Conservation (phyloP, 140 eudicot genomes). For the Erigeron philadelphicus region DNA sequence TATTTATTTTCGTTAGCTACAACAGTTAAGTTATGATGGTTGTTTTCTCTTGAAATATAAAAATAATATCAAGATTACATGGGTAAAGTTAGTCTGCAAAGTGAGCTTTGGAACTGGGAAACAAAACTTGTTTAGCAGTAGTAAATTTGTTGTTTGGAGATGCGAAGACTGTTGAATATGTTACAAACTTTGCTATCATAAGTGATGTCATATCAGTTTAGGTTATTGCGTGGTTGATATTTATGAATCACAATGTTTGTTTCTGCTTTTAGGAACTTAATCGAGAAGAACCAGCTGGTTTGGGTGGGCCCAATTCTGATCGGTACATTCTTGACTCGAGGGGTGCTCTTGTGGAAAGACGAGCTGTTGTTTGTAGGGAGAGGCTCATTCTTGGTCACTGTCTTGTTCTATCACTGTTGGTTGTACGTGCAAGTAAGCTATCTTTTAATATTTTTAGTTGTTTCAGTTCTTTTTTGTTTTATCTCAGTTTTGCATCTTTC, state of each 20-base stretch:
- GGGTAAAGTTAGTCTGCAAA: no score
- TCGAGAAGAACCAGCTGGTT: conserved; percentile 88
- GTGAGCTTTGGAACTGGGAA: no score
- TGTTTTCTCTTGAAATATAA: no score
- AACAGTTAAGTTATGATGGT: no score
- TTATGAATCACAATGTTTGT: conserved; percentile 15
- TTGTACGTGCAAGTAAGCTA: conserved; percentile 85
- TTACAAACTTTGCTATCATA: conserved; percentile 3
- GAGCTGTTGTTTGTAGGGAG: conserved; percentile 91
- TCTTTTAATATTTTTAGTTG: not conserved
- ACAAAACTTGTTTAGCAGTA: no score
- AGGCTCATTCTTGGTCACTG: conserved; percentile 93
- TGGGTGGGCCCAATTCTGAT: conserved; percentile 89
- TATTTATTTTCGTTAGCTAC: no score
- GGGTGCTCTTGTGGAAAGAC: conserved; percentile 88
- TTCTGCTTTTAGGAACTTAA: conserved; percentile 62
- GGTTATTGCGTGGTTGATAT: not conserved
- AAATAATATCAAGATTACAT: no score
- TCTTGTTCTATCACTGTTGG: conserved; percentile 78
- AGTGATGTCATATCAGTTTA: not conserved
- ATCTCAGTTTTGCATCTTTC: not conserved
- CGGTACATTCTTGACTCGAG: conserved; percentile 74
- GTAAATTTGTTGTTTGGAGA: not conserved
- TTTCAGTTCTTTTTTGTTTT: not conserved
- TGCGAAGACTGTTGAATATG: not conserved